phyloP scores from a whole-genome alignment of 345 rosid genomes.

The Populus alba region DNA sequence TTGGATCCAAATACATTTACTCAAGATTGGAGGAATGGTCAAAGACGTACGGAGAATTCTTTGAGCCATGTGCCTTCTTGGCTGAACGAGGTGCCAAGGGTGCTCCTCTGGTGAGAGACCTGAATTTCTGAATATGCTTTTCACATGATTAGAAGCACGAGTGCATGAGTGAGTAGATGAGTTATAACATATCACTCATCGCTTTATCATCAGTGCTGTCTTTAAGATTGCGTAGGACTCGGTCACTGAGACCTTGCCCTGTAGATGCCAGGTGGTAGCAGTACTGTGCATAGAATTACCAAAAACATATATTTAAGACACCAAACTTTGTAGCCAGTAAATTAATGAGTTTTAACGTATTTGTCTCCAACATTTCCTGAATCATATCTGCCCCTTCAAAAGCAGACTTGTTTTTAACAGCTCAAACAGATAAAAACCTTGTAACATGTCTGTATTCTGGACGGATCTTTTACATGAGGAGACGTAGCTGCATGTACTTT shows the following conservation, averaged over 20 bases:
- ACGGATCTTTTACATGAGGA: not conserved
- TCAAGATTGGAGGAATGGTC: slow-evolving; percentile 84
- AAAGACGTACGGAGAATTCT: slow-evolving; percentile 71
- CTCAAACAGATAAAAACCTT: not conserved
- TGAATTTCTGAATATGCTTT: not conserved
- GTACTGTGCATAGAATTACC: too few species aligned
- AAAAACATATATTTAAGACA: too few species aligned
- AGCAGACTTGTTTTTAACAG: not conserved
- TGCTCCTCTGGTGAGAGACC: slow-evolving; percentile 40
- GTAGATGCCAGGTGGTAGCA: not conserved
- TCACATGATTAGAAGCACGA: not conserved
- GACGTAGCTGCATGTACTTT: not conserved
- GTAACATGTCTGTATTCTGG: not conserved
- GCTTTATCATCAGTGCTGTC: not conserved
- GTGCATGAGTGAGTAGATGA: not conserved
- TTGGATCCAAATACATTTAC: slow-evolving; percentile 23
- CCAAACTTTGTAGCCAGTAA: not conserved
- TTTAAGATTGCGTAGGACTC: not conserved
- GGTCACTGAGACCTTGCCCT: not conserved
- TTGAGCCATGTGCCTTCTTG: slow-evolving; percentile 87
- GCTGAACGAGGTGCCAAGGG: slow-evolving; percentile 69
- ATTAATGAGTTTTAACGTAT: not conserved
- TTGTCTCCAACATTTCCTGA: not conserved
- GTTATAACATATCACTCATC: not conserved
- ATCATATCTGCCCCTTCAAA: not conserved